phyloP scores from a whole-genome alignment of 1,284 basidiomycete genomes.

The Apiotrichum mycotoxinovorans region DNA sequence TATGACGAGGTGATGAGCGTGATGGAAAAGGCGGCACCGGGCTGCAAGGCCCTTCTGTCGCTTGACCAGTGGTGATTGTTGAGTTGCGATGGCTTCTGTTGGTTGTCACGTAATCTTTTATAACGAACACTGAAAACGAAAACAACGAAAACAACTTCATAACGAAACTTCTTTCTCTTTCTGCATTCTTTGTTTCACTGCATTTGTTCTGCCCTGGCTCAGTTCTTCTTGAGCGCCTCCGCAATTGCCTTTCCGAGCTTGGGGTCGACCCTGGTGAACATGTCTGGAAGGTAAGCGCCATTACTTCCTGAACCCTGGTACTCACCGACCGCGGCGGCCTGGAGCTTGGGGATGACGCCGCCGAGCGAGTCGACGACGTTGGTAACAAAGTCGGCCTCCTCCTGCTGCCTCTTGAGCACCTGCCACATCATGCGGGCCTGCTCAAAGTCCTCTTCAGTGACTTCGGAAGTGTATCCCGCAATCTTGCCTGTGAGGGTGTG shows the following conservation, averaged over 20 bases:
- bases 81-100: no score
- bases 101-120: no score
- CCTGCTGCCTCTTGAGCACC: slow-evolving; percentile 7
- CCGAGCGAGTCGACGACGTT: slow-evolving; percentile 2
- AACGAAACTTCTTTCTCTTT: no score
- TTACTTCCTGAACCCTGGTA: background rate
- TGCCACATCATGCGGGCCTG: slow-evolving; percentile 15
- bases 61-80: no score
- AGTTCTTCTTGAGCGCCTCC: no score
- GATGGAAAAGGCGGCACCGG: slow-evolving; percentile 1
- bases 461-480: slow-evolving; percentile 11
- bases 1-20: background rate
- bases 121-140: no score
- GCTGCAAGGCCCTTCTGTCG: no score
- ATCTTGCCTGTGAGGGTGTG: background rate
- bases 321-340: background rate
- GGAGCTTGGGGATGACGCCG: background rate
- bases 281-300: slow-evolving; percentile 1
- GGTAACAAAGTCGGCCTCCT: slow-evolving; percentile 10
- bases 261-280: slow-evolving; percentile 10
- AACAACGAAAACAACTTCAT: no score
- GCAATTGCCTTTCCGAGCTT: slow-evolving; percentile 3
- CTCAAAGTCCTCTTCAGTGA: slow-evolving; percentile 15
- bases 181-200: no score
- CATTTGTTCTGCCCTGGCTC: no score